Conservation (phyloP, 1,284 basidiomycete genomes). For the Ustilago hordei region DNA sequence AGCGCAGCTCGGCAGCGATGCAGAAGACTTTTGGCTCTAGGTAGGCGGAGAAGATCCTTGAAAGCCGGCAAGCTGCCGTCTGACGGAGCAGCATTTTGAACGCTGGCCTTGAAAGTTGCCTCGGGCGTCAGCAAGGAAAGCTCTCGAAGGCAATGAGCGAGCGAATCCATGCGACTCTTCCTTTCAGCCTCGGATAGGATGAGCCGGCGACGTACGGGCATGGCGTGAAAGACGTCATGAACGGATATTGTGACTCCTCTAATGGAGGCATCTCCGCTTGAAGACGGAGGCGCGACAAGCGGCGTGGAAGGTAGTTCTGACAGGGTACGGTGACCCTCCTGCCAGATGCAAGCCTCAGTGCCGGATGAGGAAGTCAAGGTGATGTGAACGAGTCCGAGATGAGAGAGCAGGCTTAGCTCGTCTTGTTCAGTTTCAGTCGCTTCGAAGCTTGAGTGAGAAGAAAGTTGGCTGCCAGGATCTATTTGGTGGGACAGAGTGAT, state of each 20-base stretch:
- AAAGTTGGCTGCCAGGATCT: slow-evolving; percentile 10
- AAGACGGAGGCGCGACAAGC: neutral
- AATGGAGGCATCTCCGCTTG: neutral
- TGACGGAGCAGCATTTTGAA: slow-evolving; percentile 9
- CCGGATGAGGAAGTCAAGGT: slow-evolving; percentile 4
- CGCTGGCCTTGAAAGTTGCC: slow-evolving; percentile 7
- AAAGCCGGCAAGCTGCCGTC: slow-evolving; percentile 5
- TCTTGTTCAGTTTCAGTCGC: neutral
- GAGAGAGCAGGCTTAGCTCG: slow-evolving; percentile 14
- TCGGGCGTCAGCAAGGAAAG: slow-evolving; percentile 21
- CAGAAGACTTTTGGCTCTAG: slow-evolving; percentile 10
- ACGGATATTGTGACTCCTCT: slow-evolving; percentile 14
- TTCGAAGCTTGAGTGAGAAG: neutral
- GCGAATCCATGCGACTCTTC: slow-evolving; percentile 3
- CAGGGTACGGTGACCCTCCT: slow-evolving; percentile 7
- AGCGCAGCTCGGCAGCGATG: slow-evolving; percentile 17
- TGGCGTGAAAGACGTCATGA: slow-evolving; percentile 22
- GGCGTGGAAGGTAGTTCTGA: neutral
- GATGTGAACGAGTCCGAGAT: slow-evolving; percentile 24
- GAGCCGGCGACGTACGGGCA: slow-evolving; percentile 30
- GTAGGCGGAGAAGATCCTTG: slow-evolving; percentile 16
- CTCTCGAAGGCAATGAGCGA: slow-evolving; percentile 16
- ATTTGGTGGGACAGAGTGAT: slow-evolving; percentile 15
- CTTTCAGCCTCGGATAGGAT: slow-evolving; percentile 19
- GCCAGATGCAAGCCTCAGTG: slow-evolving; percentile 9